These are phyloP conservation scores for Hepatocystis sp. DNA, from an alignment of 169 alveolate species.

Conservation along the genomic window DNA sequence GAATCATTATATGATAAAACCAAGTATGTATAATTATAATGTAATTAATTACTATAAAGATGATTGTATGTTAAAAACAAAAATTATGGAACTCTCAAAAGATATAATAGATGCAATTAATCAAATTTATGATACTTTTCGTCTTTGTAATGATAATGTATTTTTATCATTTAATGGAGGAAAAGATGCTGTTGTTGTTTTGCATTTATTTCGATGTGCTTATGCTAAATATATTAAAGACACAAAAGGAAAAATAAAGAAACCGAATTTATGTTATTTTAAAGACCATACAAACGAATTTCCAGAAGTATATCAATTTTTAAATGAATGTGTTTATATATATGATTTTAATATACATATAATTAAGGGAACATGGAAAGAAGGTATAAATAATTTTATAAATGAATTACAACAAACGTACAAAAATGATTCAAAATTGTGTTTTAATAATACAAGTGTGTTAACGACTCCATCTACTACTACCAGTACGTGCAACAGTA, in stretches of 20 bases:
- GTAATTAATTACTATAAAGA: slow-evolving; percentile 65
- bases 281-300: slow-evolving; percentile 53
- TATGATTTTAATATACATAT: slow-evolving; percentile 45
- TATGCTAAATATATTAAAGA: slow-evolving; percentile 38
- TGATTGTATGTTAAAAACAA: slow-evolving; percentile 46
- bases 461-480: too few species aligned
- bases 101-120: slow-evolving; percentile 54
- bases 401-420: slow-evolving; percentile 17
- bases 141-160: slow-evolving; percentile 79
- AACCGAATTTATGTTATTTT: slow-evolving; percentile 58
- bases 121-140: slow-evolving; percentile 55
- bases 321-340: slow-evolving; percentile 70
- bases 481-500: too few species aligned
- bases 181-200: slow-evolving; percentile 83
- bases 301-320: slow-evolving; percentile 64
- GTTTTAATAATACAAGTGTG: too few species aligned
- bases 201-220: slow-evolving; percentile 83
- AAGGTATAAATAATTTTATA: slow-evolving; percentile 39
- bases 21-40: slow-evolving; percentile 65
- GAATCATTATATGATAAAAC: slow-evolving; percentile 31
- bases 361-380: slow-evolving; percentile 68
- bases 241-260: slow-evolving; percentile 33
- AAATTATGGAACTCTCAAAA: slow-evolving; percentile 53
- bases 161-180: slow-evolving; percentile 87
- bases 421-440: too few species aligned